Base-by-base conservation (phyloP, 2,329 filamentous ascomycete species). In the Aspergillus sp. region DNA sequence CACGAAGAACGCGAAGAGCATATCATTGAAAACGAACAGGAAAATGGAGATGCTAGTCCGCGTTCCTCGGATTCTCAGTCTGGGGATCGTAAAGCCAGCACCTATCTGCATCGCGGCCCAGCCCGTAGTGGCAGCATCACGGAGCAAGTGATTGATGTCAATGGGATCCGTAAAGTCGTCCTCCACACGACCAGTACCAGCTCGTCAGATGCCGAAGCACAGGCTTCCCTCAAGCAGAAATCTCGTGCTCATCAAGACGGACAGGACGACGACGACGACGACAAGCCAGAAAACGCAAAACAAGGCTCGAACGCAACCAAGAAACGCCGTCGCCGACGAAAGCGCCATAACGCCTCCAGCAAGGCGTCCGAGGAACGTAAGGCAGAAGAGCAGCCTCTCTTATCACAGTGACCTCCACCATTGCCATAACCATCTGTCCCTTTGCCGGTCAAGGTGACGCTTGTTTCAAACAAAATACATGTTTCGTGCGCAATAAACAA, bases 81-180 rank as follows among this genome's bases (percentile, higher is more conserved):
- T 19, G 44, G 27, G 2, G 52, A 56, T 6, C 39, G 39, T 13
- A 44, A 62, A 54, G 42, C 60, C 52, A 56, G 39, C 8, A 49
- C 52, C 27, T 67, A 68, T 33, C 56, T 61, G 12, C 66, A 66
- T 39, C 69, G 69, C 30, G 72, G 76, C 7, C 71, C 74, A 5
- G 82, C 83, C 5, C 76, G 85, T 44, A 88, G 83, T 53, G 86
- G 87, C 27, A 88, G 83, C 60, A 88, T 90, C 54, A 89, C 86
- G 0, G 86, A 90, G 65, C 87, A 86, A 48, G 72, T 87, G n/a
- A 71, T 90, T 44, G 84, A 90, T 57, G 74, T 83, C 2, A 81
- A 83, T 43, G 87, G 87, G 2, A 77, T 90, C 41, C 80, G 81
- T 50, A 91, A 91, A 67, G 79, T 89, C 36, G 79, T 91, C 1